Evolutionary conservation across 2,329 filamentous ascomycete genomes (phyloP).

Genomic region (Penicillium sp.): DNA sequence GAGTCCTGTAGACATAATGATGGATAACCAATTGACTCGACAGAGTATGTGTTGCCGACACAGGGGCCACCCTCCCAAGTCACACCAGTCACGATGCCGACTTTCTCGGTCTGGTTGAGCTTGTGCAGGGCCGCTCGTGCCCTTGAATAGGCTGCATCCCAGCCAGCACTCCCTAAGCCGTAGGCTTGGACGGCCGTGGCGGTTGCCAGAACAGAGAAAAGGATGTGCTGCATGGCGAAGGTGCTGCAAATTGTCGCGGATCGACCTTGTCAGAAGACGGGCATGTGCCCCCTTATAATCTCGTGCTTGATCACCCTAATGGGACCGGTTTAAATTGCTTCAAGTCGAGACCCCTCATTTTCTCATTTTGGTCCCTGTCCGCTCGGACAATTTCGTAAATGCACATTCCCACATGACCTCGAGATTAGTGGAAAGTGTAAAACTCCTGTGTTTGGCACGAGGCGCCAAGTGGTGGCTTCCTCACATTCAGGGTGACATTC

Average conservation of each 20-base stretch:
- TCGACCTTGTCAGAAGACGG: not conserved
- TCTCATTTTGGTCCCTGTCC: not conserved
- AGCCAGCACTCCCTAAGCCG: slow-evolving; percentile 4
- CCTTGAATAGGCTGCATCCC: slow-evolving; percentile 12
- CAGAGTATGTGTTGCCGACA: slow-evolving; percentile 31
- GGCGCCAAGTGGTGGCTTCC: not conserved
- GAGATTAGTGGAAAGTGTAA: not conserved
- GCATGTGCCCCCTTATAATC: not conserved
- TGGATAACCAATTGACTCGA: slow-evolving; percentile 28
- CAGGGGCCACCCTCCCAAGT: slow-evolving; percentile 30
- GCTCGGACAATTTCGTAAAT: not conserved
- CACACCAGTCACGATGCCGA: slow-evolving; percentile 29
- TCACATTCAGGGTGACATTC: not conserved
- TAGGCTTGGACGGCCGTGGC: slow-evolving; percentile 4
- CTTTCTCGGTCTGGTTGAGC: slow-evolving; percentile 24
- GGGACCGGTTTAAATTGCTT: not conserved
- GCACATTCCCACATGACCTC: not conserved
- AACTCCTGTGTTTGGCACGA: not conserved
- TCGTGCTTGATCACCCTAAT: not conserved
- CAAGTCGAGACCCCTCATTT: not conserved
- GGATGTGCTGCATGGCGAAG: not conserved
- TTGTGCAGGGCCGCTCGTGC: slow-evolving; percentile 11
- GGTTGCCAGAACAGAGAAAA: slow-evolving; percentile 6
- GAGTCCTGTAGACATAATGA: slow-evolving; percentile 34
- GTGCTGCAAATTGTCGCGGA: not conserved